Evolutionary conservation across 257 asterid genomes (phyloP), one percentile per base, ranked within the genome.

Genomic region (Mitragyna speciosa): DNA sequence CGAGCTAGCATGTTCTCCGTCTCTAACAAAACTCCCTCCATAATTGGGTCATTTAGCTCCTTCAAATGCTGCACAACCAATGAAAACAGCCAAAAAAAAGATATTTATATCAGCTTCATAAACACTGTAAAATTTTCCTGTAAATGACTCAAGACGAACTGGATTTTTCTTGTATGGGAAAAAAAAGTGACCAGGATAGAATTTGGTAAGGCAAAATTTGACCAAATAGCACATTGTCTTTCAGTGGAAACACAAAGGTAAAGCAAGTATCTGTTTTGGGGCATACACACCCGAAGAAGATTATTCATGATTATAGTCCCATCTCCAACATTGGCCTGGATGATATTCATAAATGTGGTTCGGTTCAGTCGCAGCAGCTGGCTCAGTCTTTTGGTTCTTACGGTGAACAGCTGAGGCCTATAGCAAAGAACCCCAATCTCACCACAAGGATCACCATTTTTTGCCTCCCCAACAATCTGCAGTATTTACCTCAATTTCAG

Each of bases 381-480:
- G 45, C 94, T 85, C 47, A 96, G 77, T 82, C 96, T 85, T 76
- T 85, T 92, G 0, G 99, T 96, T 69, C 98, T 87, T 70, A 92
- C 98, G 0, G 98, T 92, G 86, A 92, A 96, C 43, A 90, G 83
- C 82, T 96, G 99, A 80, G 99, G 98, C 85, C 93, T 86, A 73
- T 88, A 92, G 75, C 98, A 96, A 47, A 96, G 90, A 73, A 91
- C 97, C 56, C 99, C 97, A 59, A 96, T 92, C 85, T 96, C 99
- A 68, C 98, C 99, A 81, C 94, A 90, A 26, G 89, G 85, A 17
- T 92, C 97, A 26, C 99, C 98, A 2, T 91, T 81, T 86, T 84
- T 89, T 19, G 97, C 97, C 85, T 92, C 90, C 58, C 98, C 98
- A 52, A 90, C 81, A 70, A 90, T 88, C 97, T 93, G 92, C 59